Percentiles rank a stretch among this genome's conserved stretches.
Evolutionary conservation across 768 basidiomycete species (phyloP).

Genomic region (Lactarius deliciosus): DNA sequence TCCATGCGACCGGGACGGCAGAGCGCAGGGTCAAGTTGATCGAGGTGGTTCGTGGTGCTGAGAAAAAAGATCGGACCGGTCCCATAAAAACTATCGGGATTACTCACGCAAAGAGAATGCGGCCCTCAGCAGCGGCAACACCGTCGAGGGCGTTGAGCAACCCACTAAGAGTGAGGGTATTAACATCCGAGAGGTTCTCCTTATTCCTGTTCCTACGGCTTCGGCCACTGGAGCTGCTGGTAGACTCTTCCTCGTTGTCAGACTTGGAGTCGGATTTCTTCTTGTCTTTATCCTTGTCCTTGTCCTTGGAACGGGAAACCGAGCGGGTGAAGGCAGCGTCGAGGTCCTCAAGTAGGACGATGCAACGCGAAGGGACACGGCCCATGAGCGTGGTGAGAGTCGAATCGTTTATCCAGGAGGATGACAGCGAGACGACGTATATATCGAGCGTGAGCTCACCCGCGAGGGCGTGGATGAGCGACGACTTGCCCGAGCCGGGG

Average conservation of each 20-base stretch:
- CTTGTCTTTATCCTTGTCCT: constrained; percentile 46
- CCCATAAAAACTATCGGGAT: constrained; percentile 11
- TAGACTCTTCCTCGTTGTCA: constrained; percentile 39
- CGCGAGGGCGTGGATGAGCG: constrained; percentile 83
- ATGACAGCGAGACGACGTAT: constrained; percentile 84
- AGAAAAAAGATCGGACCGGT: constrained; percentile 10
- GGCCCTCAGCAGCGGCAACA: constrained; percentile 83
- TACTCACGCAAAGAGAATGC: constrained; percentile 85
- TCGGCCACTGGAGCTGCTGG: constrained; percentile 38
- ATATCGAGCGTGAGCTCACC: constrained; percentile 90
- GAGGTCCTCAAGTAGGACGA: constrained; percentile 87
- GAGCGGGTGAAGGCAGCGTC: constrained; percentile 86
- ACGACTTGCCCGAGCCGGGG: constrained; percentile 84
- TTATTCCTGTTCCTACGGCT: constrained; percentile 48
- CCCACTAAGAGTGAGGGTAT: constrained; percentile 79
- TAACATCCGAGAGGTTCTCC: constrained; percentile 70
- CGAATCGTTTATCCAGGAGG: constrained; percentile 85
- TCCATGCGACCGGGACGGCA: constrained; percentile 93
- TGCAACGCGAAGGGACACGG: constrained; percentile 79
- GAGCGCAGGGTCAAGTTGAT: constrained; percentile 85
- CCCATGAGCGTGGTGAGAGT: constrained; percentile 86
- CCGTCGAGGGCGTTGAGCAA: constrained; percentile 84
- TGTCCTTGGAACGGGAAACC: constrained; percentile 59
- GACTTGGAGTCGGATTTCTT: constrained; percentile 37
- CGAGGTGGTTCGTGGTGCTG: constrained; percentile 89